These are phyloP conservation scores for Xylaria arbuscula DNA, from an alignment of 2,329 filamentous ascomycete genomes.

Conservation along the genomic window DNA sequence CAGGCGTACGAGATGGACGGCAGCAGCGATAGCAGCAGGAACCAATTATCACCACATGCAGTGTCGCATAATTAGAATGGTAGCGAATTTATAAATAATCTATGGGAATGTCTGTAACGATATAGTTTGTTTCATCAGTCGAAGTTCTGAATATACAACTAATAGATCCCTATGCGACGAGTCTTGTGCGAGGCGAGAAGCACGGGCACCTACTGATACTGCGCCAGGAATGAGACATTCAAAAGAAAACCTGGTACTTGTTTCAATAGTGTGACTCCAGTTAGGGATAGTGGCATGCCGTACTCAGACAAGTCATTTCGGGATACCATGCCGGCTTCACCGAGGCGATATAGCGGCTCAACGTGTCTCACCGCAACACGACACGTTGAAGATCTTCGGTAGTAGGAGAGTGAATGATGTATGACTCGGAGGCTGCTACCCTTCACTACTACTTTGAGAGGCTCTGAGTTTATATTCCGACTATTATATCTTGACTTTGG, in stretches of 20 bases:
- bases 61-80: not conserved
- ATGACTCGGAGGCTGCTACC: not conserved
- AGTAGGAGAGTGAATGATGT: not conserved
- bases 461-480: too few species aligned
- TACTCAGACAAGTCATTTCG: constrained; percentile 23
- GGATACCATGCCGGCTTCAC: constrained; percentile 11
- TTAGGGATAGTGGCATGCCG: not conserved
- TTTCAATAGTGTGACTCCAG: not conserved
- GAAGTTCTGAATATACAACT: not conserved
- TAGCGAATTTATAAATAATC: not conserved
- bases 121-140: not conserved
- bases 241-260: not conserved
- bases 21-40: constrained; percentile 22
- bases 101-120: not conserved
- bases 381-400: not conserved
- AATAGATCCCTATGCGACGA: constrained; percentile 14
- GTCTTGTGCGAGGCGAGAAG: not conserved
- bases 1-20: constrained; percentile 47
- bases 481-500: not conserved
- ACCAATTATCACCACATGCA: constrained; percentile 15
- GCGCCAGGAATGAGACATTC: not conserved
- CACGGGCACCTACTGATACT: not conserved
- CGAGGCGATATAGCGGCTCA: constrained; percentile 25
- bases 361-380: not conserved
- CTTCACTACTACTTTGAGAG: not conserved